Percentiles rank a stretch among this genome's conserved stretches.
Evolutionary conservation across 2,329 filamentous ascomycete genomes (phyloP).

Genomic region (Aspergillus flavus): DNA sequence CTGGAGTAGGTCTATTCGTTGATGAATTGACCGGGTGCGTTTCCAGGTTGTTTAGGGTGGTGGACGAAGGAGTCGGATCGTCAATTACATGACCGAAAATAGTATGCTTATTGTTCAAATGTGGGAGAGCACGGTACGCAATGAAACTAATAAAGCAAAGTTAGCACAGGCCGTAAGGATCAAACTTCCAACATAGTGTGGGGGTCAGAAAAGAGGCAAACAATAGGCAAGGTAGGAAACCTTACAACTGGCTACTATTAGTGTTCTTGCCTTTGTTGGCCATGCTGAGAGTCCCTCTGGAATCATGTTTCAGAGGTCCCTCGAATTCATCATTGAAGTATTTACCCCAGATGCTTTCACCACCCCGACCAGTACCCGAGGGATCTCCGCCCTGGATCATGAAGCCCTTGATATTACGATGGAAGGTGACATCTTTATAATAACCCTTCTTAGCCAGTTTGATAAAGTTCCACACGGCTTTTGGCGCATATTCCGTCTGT

Average conservation of each 20-base stretch:
- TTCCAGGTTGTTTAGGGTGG: conserved; percentile 72
- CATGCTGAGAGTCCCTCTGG: conserved; percentile 83
- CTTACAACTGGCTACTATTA: conserved; percentile 82
- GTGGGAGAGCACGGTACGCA: conserved; percentile 78
- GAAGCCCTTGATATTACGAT: conserved; percentile 92
- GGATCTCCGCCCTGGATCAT: conserved; percentile 99
- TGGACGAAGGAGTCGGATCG: conserved; percentile 52
- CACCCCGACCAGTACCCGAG: conserved; percentile 88
- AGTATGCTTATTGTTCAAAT: conserved; percentile 95
- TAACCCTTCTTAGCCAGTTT: conserved; percentile 86
- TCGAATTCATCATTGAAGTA: conserved; percentile 94
- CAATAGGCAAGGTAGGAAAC: conserved; percentile 7
- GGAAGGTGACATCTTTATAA: conserved; percentile 81
- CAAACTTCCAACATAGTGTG: background rate
- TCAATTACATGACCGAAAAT: conserved; percentile 87
- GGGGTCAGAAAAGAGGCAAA: background rate
- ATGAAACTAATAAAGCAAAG: conserved; percentile 64
- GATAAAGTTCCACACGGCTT: conserved; percentile 96
- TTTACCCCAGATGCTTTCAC: conserved; percentile 88
- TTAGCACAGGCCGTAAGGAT: conserved; percentile 6
- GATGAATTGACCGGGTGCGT: conserved; percentile 70
- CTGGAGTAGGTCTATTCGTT: conserved; percentile 73
- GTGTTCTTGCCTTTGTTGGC: conserved; percentile 99
- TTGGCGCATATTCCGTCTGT: conserved; percentile 86
- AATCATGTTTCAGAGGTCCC: conserved; percentile 80